These are phyloP conservation scores for Citrus hindsii DNA, from an alignment of 345 rosid genomes.

Conservation along the genomic window DNA sequence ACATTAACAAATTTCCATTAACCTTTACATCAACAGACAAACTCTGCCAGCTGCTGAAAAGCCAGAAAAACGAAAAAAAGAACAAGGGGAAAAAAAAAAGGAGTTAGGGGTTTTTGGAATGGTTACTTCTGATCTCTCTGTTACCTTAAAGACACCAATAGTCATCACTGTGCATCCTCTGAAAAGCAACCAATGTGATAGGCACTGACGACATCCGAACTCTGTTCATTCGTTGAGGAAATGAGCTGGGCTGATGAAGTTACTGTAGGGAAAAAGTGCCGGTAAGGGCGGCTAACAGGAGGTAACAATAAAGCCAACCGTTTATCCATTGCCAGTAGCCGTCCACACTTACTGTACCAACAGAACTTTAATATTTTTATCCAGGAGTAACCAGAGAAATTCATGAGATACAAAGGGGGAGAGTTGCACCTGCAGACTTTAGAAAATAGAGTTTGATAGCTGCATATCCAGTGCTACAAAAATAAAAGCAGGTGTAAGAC, in stretches of 20 bases:
- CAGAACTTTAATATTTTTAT: slow-evolving; percentile 3
- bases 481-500: slow-evolving; percentile 9
- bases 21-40: neutral
- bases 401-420: slow-evolving; percentile 8
- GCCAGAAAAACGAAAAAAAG: neutral
- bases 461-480: slow-evolving; percentile 77
- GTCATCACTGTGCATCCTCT: slow-evolving; percentile 29
- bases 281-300: slow-evolving; percentile 49
- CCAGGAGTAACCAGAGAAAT: neutral
- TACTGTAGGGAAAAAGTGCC: slow-evolving; percentile 22
- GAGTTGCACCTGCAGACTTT: slow-evolving; percentile 64
- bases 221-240: slow-evolving; percentile 29
- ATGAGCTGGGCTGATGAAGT: slow-evolving; percentile 6
- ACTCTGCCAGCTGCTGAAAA: neutral
- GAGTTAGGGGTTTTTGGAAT: neutral
- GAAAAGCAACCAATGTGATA: slow-evolving; percentile 55
- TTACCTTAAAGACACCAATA: neutral
- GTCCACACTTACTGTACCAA: slow-evolving; percentile 66
- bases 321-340: slow-evolving; percentile 68
- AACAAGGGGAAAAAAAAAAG: neutral
- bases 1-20: neutral
- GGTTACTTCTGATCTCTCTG: neutral
- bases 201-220: slow-evolving; percentile 30
- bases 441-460: slow-evolving; percentile 66
- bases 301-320: slow-evolving; percentile 54